Conservation (phyloP, 1,284 basidiomycete genomes). For the Ustilago shanxiensis region DNA sequence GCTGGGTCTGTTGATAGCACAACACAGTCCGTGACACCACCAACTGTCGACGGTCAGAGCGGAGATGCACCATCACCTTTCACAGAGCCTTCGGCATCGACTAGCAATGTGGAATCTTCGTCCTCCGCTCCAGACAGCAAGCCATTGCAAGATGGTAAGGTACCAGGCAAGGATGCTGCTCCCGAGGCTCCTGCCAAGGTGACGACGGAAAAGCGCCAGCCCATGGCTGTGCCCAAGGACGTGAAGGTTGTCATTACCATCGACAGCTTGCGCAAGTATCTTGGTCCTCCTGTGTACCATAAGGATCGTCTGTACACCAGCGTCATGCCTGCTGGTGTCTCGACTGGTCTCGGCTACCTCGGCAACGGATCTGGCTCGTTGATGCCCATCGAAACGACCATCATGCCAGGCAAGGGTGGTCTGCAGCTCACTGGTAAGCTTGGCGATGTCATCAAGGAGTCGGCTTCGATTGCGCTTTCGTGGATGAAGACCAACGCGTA, state of each 20-base stretch:
- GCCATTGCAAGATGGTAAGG: constrained; percentile 43
- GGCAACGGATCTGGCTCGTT: constrained; percentile 96
- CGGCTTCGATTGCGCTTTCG: constrained; percentile 90
- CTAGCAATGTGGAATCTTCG: constrained; percentile 12
- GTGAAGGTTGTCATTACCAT: constrained; percentile 86
- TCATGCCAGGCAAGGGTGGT: constrained; percentile 68
- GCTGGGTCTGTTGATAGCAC: constrained; percentile 55
- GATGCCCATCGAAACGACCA: constrained; percentile 86
- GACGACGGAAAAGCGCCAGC: constrained; percentile 83
- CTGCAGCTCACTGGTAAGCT: constrained; percentile 95
- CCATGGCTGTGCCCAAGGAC: constrained; percentile 82
- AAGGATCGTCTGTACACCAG: constrained; percentile 90
- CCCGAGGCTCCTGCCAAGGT: constrained; percentile 70
- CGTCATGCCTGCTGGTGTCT: constrained; percentile 87
- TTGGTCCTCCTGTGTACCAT: constrained; percentile 94
- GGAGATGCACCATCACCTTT: constrained; percentile 30
- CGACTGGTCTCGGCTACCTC: constrained; percentile 92
- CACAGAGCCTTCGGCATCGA: constrained; percentile 40
- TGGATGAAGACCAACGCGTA: constrained; percentile 93
- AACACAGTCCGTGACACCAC: constrained; percentile 68
- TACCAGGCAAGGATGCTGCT: constrained; percentile 50
- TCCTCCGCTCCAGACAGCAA: constrained; percentile 32
- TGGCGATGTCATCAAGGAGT: constrained; percentile 96
- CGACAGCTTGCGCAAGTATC: constrained; percentile 93
- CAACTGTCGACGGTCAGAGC: constrained; percentile 56